phyloP scores from a whole-genome alignment of 2,329 filamentous ascomycete species.

The Simplicillium sp. region DNA sequence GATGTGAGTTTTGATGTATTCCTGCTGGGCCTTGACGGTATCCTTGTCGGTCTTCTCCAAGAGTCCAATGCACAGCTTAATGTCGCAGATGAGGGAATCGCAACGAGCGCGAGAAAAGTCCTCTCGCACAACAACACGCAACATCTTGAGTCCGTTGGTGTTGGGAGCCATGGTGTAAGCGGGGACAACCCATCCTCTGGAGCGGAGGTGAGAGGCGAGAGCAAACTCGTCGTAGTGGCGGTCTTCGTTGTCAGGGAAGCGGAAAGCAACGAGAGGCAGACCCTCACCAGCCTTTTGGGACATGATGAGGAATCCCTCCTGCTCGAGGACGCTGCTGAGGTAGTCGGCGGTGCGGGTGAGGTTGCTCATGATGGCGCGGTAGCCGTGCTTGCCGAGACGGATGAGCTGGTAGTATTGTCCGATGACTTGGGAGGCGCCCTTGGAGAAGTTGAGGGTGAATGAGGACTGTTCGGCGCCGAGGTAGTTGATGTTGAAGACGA shows the following conservation, averaged over 20 bases:
- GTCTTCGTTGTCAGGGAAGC: slow-evolving; percentile 53
- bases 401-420: slow-evolving; percentile 98
- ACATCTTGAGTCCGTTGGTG: slow-evolving; percentile 75
- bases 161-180: slow-evolving; percentile 96
- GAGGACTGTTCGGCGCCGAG: slow-evolving; percentile 90
- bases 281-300: slow-evolving; percentile 68
- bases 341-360: slow-evolving; percentile 86
- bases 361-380: slow-evolving; percentile 89
- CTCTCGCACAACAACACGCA: slow-evolving; percentile 85
- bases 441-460: slow-evolving; percentile 96
- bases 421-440: slow-evolving; percentile 88
- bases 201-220: slow-evolving; percentile 74
- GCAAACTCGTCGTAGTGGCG: slow-evolving; percentile 65
- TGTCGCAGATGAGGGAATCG: slow-evolving; percentile 67
- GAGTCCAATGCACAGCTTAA: slow-evolving; percentile 65
- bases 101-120: slow-evolving; percentile 80
- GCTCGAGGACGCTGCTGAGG: slow-evolving; percentile 61
- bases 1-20: slow-evolving; percentile 52
- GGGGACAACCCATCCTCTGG: slow-evolving; percentile 85
- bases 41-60: slow-evolving; percentile 67
- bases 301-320: slow-evolving; percentile 80
- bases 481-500: slow-evolving; percentile 99
- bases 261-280: slow-evolving; percentile 84
- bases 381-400: slow-evolving; percentile 85
- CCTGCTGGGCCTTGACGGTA: slow-evolving; percentile 58